These are phyloP conservation scores for Cutaneotrichosporon sp. DNA, from an alignment of 1,284 basidiomycete species.

Conservation along the genomic window DNA sequence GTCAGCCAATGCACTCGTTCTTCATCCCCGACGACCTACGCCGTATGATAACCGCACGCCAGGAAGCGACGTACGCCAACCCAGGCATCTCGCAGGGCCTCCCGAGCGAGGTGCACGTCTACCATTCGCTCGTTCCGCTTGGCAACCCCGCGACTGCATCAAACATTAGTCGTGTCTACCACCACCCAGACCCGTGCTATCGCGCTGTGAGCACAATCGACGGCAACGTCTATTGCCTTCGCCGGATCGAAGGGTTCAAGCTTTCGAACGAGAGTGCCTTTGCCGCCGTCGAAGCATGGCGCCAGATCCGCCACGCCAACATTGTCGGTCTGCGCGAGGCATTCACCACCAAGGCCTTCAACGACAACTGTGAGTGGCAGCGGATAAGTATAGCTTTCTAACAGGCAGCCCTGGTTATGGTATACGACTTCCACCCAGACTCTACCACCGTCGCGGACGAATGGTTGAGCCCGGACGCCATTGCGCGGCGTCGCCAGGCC, in stretches of 20 bases:
- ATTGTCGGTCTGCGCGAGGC: conserved; percentile 84
- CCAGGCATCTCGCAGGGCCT: conserved; percentile 50
- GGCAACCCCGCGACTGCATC: conserved; percentile 36
- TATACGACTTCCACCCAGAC: conserved; percentile 84
- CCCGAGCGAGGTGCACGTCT: conserved; percentile 84
- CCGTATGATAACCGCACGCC: conserved; percentile 71
- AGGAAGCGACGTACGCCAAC: conserved; percentile 62
- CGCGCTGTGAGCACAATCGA: conserved; percentile 73
- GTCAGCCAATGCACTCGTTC: conserved; percentile 52
- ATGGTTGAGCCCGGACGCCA: conserved; percentile 51
- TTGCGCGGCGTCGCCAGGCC: conserved; percentile 21
- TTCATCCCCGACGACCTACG: conserved; percentile 71
- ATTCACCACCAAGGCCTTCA: conserved; percentile 90
- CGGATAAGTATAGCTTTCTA: not conserved
- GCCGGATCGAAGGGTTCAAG: conserved; percentile 84
- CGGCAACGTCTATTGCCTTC: conserved; percentile 69
- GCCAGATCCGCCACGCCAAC: conserved; percentile 75
- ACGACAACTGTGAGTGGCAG: conserved; percentile 75
- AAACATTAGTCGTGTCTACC: conserved; percentile 66
- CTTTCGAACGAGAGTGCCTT: conserved; percentile 78
- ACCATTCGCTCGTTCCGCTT: conserved; percentile 78
- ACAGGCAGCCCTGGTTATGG: conserved; percentile 75
- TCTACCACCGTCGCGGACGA: conserved; percentile 75
- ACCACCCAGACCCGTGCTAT: conserved; percentile 68
- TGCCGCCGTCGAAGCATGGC: conserved; percentile 79